Base-by-base conservation (phyloP, 352 stramenopile species). In the Pythium volutum region DNA sequence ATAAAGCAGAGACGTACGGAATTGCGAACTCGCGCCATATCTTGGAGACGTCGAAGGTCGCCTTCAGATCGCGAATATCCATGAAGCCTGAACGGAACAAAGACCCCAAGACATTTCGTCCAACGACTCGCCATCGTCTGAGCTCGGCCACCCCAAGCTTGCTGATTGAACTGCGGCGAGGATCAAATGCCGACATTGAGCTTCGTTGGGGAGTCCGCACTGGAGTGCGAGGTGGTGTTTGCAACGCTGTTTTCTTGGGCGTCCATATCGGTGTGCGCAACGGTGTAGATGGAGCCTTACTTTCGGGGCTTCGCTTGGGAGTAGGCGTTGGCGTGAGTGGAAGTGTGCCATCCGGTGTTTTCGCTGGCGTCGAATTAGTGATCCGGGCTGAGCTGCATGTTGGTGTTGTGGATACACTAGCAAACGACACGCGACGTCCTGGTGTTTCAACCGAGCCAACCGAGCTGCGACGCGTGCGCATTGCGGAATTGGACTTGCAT, bases 71-170 rank as follows among this genome's bases (percentile, higher is more conserved):
- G 14, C 22, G 16, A 14, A 64, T 20, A 31, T 31, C 23, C 9
- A 74, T 29, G 27, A 68, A 74, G 1, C 56, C 55, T 4, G 67
- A 68, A 20, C 50, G 36, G 33, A 74, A 70, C 9, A 74, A 10
- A 2, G 43, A 33, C 15, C 42, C 52, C 3, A 74, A 27, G 16
- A 66, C 52, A 16, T 47, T 55, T 2, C 46, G 64, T 20, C 38
- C 48, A 27, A 59, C 50, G 46, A 69, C 33, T 15, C 39, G 47
- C 62, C 52, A 59, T n/a, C 53, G 38, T 55, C 64, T 69, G 42
- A 66, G 31, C 41, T 66, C 59, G 14, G 34, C 31, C 18, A 56
- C 25, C 10, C 38, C 48, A 4, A 48, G 8, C 36, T 60, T 66
- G 1, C 50, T 36, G 22, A 55, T 48, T 26, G 59, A 48, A 23